phyloP scores from a whole-genome alignment of 2,329 filamentous ascomycete genomes.

The Fonsecaea erecta region DNA sequence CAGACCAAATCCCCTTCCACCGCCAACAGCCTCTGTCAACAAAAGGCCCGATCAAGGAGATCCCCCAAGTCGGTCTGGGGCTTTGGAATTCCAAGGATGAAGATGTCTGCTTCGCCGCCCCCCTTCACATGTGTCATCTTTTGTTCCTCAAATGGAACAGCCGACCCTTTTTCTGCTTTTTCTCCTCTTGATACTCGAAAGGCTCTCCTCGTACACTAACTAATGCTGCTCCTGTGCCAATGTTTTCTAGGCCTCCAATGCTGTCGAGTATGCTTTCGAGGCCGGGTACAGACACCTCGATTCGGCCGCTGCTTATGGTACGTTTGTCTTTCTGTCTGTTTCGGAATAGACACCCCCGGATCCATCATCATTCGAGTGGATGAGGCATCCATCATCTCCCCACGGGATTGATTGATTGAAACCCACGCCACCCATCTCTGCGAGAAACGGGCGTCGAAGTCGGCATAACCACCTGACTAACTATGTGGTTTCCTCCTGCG shows the following conservation, averaged over 20 bases:
- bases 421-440: too few species aligned
- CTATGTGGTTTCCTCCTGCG: too few species aligned
- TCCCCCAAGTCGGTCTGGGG: conserved; percentile 47
- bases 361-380: neutral
- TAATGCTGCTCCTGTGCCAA: too few species aligned
- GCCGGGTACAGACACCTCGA: conserved; percentile 48
- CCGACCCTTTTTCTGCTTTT: too few species aligned
- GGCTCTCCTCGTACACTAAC: too few species aligned
- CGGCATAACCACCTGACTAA: too few species aligned
- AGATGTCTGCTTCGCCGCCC: conserved; percentile 36
- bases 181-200: too few species aligned
- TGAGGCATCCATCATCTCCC: neutral
- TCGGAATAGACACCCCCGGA: neutral
- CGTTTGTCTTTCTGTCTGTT: too few species aligned
- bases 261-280: conserved; percentile 43
- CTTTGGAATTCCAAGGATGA: conserved; percentile 46
- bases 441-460: too few species aligned
- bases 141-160: too few species aligned
- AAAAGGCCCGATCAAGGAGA: conserved; percentile 29
- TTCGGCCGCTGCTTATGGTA: conserved; percentile 44
- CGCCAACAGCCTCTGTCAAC: neutral
- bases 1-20: conserved; percentile 2
- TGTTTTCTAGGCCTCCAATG: conserved; percentile 32
- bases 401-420: neutral
- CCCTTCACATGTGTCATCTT: too few species aligned